Evolutionary conservation across 495 filamentous ascomycete species (phyloP), one percentile per base, ranked within the genome.

Genomic region (Terfezia boudieri): DNA sequence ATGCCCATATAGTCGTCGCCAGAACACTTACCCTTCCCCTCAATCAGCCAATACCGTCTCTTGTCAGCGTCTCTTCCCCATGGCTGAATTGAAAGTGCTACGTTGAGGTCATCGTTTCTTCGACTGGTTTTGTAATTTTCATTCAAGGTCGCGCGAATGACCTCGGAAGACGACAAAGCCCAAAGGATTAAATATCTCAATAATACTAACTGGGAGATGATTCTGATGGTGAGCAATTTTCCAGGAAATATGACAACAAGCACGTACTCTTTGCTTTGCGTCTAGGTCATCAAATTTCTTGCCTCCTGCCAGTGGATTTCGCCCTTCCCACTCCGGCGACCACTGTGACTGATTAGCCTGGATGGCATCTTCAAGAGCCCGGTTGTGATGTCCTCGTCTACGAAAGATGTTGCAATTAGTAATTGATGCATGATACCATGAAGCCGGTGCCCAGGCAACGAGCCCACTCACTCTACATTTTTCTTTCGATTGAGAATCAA

Each of bases 401-500:
- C 26, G 35, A 7, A 32, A 32, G 7, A 32, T 32, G 26, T 32
- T 32, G 26, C 26, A 32, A 32, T 32, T 32, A 32, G 26, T 32
- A 32, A 32, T 32, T 32, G 26, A 32, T 32, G 26, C 26, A 32
- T 32, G 26, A 32, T 32, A 32, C 26, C 26, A 46, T 20, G 41
- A 20, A 46, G 41, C 8, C 1, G 41, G 14, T 3, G 41, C 17
- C 14, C 41, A 8, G 17, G 17, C 14, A 43, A 55, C 49, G 59
- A 69, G 64, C 61, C 61, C 61, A 73, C 86, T 69, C 77, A 98
- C 90, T 96, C 93, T 62, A 96, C 83, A 71, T 90, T 83, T 64
- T 98, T 94, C 74, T 96, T 96, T 62, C 90, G 79, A 64, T 98
- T 98, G 58, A 96, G 73, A 53, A 94, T 76, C 64, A 96, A 71